phyloP scores from a whole-genome alignment of 345 rosid species.

The Theobroma cacao region DNA sequence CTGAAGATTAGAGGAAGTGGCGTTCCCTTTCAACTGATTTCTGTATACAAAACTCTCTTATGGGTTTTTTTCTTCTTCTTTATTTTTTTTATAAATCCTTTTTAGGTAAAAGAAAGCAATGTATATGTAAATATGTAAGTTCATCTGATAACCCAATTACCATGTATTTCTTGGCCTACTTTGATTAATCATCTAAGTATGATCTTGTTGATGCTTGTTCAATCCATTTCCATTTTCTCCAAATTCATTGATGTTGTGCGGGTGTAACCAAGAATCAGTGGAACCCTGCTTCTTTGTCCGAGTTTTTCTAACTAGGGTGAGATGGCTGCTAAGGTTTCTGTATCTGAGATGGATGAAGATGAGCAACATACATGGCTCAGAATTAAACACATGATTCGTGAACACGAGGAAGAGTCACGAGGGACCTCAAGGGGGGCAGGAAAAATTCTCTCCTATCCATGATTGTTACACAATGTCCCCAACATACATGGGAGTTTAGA shows the following conservation, averaged over 20 bases:
- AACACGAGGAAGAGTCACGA: neutral
- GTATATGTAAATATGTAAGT: constrained; percentile 38
- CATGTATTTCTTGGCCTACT: constrained; percentile 6
- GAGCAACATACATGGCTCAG: neutral
- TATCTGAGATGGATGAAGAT: neutral
- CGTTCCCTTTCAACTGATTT: constrained; percentile 16
- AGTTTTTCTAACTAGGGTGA: neutral
- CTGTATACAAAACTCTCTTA: constrained; percentile 4
- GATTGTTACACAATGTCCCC: neutral
- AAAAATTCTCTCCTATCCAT: neutral
- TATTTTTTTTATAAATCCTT: too few relatives aligned
- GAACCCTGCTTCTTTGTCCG: neutral
- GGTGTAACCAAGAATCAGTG: neutral
- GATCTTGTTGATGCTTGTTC: constrained; percentile 11
- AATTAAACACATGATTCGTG: neutral
- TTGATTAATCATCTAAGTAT: constrained; percentile 13
- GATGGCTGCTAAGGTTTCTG: neutral
- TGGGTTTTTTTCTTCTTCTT: neutral
- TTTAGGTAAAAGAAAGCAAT: constrained; percentile 31
- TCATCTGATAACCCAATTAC: constrained; percentile 19
- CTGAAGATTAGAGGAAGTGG: constrained; percentile 20
- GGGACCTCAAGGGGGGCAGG: neutral
- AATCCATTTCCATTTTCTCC: neutral
- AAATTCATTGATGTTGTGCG: neutral
- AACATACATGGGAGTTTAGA: neutral